Conservation (phyloP, 371 early-diverging fungal genomes). For the Mucor irregularis region DNA sequence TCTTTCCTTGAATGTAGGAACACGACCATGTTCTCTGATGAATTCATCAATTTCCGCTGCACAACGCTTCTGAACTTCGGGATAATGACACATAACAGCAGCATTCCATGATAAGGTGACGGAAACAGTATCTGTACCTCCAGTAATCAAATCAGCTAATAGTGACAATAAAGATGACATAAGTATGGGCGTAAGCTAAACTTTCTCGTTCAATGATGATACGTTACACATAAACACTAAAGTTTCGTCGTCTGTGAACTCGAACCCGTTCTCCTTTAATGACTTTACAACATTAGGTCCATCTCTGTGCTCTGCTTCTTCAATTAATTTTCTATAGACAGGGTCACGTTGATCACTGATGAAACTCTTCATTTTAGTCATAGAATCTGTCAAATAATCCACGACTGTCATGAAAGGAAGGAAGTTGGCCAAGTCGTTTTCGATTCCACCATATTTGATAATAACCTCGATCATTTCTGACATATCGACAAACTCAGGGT, state of each 20-base stretch:
- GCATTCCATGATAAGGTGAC: conserved; percentile 7
- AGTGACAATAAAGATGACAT: background rate
- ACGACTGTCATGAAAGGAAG: conserved; percentile 6
- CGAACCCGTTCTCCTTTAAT: background rate
- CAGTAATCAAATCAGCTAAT: conserved; percentile 9
- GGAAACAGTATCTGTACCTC: conserved; percentile 14
- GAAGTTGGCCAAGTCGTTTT: conserved; percentile 7
- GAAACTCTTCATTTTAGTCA: background rate
- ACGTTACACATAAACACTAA: background rate
- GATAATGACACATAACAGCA: conserved; percentile 5
- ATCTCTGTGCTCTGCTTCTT: background rate
- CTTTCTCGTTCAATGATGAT: background rate
- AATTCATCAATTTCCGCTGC: conserved; percentile 10
- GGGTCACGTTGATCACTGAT: background rate
- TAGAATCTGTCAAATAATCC: background rate
- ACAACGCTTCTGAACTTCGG: conserved; percentile 4
- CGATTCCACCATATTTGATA: conserved; percentile 4
- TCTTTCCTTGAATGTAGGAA: conserved; percentile 16
- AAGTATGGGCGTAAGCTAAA: background rate
- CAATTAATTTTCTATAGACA: background rate
- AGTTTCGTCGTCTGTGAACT: background rate
- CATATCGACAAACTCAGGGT: conserved; percentile 3
- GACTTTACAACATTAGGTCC: background rate
- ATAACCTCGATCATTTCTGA: background rate
- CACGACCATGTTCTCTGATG: background rate